phyloP scores from a whole-genome alignment of 495 filamentous ascomycete genomes.

The Cudoniella acicularis region DNA sequence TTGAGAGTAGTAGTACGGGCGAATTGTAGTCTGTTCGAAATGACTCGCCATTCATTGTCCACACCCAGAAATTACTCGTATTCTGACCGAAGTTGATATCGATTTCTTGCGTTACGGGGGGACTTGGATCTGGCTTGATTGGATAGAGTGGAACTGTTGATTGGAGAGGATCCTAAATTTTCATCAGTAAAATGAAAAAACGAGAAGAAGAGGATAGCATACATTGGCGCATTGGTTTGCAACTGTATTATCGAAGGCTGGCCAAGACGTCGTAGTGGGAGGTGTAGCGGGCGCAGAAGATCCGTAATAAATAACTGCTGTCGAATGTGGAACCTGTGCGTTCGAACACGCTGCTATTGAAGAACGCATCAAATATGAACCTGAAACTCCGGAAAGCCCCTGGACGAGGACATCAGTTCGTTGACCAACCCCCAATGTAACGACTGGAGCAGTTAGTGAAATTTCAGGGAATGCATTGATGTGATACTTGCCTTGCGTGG shows the following conservation, averaged over 20 bases:
- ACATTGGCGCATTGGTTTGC: slow-evolving; percentile 10
- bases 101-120: slow-evolving; percentile 34
- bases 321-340: slow-evolving; percentile 36
- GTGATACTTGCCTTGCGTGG: slow-evolving; percentile 24
- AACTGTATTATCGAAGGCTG: slow-evolving; percentile 6
- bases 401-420: slow-evolving; percentile 63
- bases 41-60: slow-evolving; percentile 51
- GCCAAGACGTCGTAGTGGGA: slow-evolving; percentile 13
- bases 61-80: slow-evolving; percentile 45
- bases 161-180: background rate
- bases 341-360: slow-evolving; percentile 28
- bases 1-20: slow-evolving; percentile 49
- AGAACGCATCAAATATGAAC: background rate
- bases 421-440: slow-evolving; percentile 49
- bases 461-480: background rate
- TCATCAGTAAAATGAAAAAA: background rate
- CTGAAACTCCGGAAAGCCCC: slow-evolving; percentile 37
- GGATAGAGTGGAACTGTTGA: slow-evolving; percentile 12
- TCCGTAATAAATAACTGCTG: slow-evolving; percentile 47
- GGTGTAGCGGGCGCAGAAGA: background rate
- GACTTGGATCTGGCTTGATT: slow-evolving; percentile 25
- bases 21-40: slow-evolving; percentile 60
- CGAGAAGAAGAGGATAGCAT: background rate
- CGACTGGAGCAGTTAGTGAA: slow-evolving; percentile 2
- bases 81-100: slow-evolving; percentile 48